A percentile compares a stretch with the other conserved stretches of the same genome.
These are phyloP conservation scores for Asclepias syriaca DNA, from an alignment of 257 asterid genomes.

Conservation along the genomic window DNA sequence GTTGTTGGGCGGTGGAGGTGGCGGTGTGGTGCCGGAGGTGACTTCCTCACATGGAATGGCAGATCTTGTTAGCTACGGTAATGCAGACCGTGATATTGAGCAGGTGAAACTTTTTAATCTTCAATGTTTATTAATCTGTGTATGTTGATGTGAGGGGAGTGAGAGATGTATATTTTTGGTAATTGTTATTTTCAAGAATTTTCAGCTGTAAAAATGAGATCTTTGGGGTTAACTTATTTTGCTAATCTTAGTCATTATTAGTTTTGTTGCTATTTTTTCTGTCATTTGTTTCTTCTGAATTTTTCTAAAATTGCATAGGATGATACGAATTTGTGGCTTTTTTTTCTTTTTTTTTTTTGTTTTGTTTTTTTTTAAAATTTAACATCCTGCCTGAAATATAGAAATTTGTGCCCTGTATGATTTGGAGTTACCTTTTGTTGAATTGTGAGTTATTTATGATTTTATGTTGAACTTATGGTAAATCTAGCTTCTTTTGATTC, in stretches of 20 bases:
- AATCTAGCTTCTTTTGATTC: not conserved
- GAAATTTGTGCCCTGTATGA: not conserved
- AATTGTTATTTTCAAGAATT: not conserved
- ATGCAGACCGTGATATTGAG: constrained; percentile 78
- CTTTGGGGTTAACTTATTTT: not conserved
- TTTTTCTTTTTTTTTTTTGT: not conserved
- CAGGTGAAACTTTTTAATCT: constrained; percentile 44
- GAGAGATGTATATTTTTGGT: not conserved
- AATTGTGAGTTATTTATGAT: not conserved
- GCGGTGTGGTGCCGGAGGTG: constrained; percentile 70
- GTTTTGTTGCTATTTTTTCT: not conserved
- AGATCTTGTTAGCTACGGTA: constrained; percentile 85
- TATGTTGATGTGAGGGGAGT: not conserved
- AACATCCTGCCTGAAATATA: not conserved
- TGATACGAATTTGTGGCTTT: not conserved
- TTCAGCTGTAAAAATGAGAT: not conserved
- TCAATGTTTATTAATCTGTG: constrained; percentile 6
- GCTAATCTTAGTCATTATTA: not conserved
- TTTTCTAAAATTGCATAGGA: not conserved
- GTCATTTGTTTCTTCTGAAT: not conserved
- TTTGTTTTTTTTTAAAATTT: too few species aligned
- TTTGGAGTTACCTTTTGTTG: not conserved
- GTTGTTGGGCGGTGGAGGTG: constrained; percentile 48
- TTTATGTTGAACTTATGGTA: not conserved
- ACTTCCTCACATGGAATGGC: constrained; percentile 91